Evolutionary conservation across 202 grass and related monocot species (phyloP).

Genomic region (Setaria viridis): DNA sequence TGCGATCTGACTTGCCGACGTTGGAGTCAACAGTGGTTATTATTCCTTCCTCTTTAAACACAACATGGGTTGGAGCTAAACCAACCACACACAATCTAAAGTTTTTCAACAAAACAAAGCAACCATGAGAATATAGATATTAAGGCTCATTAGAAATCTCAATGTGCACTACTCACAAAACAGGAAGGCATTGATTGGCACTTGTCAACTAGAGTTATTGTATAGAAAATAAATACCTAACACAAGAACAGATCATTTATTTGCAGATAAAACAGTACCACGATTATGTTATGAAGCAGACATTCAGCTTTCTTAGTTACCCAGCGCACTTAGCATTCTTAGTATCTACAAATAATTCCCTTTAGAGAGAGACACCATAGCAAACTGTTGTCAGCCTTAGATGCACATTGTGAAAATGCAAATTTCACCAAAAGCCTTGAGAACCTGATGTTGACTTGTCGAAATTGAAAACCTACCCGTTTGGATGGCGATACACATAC

Average conservation of each 20-base stretch:
- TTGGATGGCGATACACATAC: slow-evolving; percentile 87
- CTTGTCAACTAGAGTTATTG: background rate
- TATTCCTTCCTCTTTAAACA: slow-evolving; percentile 74
- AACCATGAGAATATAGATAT: slow-evolving; percentile 21
- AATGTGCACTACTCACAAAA: no score
- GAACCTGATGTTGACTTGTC: no score
- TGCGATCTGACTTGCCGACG: slow-evolving; percentile 91
- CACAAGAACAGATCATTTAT: background rate
- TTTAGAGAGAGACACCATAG: no score
- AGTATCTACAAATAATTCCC: slow-evolving; percentile 7
- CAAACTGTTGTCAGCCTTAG: no score
- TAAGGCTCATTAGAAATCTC: slow-evolving; percentile 10
- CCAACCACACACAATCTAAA: slow-evolving; percentile 86
- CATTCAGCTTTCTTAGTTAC: no score
- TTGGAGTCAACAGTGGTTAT: slow-evolving; percentile 85
- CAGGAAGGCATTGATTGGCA: background rate
- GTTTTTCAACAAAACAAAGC: slow-evolving; percentile 32
- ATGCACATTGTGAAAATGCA: no score
- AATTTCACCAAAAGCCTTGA: no score
- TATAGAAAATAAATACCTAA: background rate
- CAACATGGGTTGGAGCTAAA: slow-evolving; percentile 73
- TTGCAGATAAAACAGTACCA: background rate
- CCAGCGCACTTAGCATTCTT: background rate
- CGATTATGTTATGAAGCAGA: background rate
- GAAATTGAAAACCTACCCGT: slow-evolving; percentile 59